Evolutionary conservation across 192 early-diverging fungal genomes (phyloP), one percentile per base, ranked within the genome.

Genomic region (Irineochytrium annulatum): DNA sequence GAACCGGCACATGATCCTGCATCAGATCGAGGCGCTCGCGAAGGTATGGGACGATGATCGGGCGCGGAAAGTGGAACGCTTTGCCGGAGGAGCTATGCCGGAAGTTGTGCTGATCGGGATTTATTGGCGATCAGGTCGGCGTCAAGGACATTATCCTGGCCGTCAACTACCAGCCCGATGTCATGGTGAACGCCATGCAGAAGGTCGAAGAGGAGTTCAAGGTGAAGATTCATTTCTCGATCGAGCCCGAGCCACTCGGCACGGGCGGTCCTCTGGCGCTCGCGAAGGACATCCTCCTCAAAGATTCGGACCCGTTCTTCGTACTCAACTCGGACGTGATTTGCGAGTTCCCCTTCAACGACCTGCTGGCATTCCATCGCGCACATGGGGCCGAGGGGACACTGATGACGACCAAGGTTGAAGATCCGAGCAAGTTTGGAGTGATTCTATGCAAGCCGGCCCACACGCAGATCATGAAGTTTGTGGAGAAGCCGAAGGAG

Each of bases 261-360:
- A 99, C 94, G 26, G 79, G 76, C 59, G 97, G 97, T 30, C 97
- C 97, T 2, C 78, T 99, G 37, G 97, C 97, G 33, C 84, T 99
- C 46, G 97, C 97, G 44, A 76, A 86, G 49, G 89, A 91, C 31
- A 88, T 98, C 52, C 88, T 99, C 28, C 79, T 77, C 71, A 78
- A 77, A 77, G 94, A 96, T 75, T 83, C 90, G 57, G 81, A 84
- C 44, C 93, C 92, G 19, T 99, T 99, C 84, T 99, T 99, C 82
- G 97, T 99, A 27, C 84, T 99, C 39, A 99, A 99, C 84, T 89
- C 87, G 65, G 97, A 99, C 79, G 92, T 99, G 26, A 99, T 94
- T 51, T 99, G 97, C 79, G 97, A 97, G 43, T 99, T 92, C 75
- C 97, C 95, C 33, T 98, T 99, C 73, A 80, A 89, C 44, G 77